Evolutionary conservation across 306 rosid species (phyloP), one percentile per base, ranked within the genome.

Genomic region (Vicia faba): DNA sequence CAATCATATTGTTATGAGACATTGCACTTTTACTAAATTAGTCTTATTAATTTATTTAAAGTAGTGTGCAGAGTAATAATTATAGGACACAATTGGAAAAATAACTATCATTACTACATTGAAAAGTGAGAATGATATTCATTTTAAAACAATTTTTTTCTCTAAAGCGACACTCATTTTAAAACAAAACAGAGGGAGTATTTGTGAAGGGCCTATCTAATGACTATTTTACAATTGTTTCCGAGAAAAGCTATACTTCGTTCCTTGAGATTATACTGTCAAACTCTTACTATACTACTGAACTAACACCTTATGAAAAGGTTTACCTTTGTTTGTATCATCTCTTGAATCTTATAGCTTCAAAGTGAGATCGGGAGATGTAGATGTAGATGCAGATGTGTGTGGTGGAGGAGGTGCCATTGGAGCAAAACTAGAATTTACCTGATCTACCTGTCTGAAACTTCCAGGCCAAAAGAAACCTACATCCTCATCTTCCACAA

Each of bases 401-500:
- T 68, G 76, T n/a, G 81, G 81, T 1, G 79, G 82, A n/a, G 86
- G 78, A 5, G 77, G 80, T 11, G 54, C 44, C 39, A 56, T 54
- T 62, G 79, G 53, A 14, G 50, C 80, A 19, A 72, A n/a, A 74
- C 69, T 79, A 61, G 76, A 65, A 39, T 77, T 79, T 45, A 77
- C 64, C 13, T 75, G 84, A 4, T 83, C 85, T 44, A 87, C 88
- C 73, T 75, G 95, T 55, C 96, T 82, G 72, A 86, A 92, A 69
- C 98, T 92, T 39, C 98, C 98, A 0, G 98, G 96, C 98, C 98
- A 92, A 78, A 86, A 81, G 44, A 73, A 41, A 12, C 84, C 78
- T 16, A 63, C 84, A 84, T 78, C 96, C 48, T 89, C 96, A 13
- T 92, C 96, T 56, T 92, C 96, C 83, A 78, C 15, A 39, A 78